Conservation (phyloP, 306 rosid species). For the Potentilla sterilis region DNA sequence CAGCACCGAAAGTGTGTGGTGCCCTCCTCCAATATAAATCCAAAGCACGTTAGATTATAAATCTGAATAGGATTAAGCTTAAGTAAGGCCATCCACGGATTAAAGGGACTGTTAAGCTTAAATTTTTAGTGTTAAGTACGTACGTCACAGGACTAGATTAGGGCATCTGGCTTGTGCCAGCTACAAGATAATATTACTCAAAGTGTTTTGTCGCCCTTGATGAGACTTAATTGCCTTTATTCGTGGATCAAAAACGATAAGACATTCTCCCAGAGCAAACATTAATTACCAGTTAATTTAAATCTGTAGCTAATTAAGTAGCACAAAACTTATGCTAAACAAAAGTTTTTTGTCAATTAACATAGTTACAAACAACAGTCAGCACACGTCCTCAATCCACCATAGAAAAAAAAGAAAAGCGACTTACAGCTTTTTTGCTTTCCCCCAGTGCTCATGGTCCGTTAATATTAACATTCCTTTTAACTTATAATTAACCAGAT, state of each 20-base stretch:
- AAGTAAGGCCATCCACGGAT: neutral
- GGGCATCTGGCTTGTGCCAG: slow-evolving; percentile 25
- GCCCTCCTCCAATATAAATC: slow-evolving; percentile 5
- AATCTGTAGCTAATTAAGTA: neutral
- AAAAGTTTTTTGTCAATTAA: neutral
- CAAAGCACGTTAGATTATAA: neutral
- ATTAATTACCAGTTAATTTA: neutral
- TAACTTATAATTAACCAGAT: neutral
- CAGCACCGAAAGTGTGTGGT: slow-evolving; percentile 13
- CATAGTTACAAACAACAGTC: slow-evolving; percentile 8
- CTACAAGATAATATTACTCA: slow-evolving; percentile 11
- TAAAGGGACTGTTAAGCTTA: neutral
- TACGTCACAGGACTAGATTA: slow-evolving; percentile 3
- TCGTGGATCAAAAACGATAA: slow-evolving; percentile 16
- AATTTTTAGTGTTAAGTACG: neutral
- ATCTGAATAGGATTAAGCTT: neutral
- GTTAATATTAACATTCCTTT: neutral
- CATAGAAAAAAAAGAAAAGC: neutral
- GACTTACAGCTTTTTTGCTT: neutral
- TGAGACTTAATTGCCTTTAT: slow-evolving; percentile 4
- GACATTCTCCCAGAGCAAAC: slow-evolving; percentile 8
- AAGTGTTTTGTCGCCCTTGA: slow-evolving; percentile 17
- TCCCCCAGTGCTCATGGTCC: neutral
- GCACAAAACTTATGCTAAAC: slow-evolving; percentile 15
- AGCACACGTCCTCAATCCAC: slow-evolving; percentile 33